Conservation (phyloP, 371 early-diverging fungal species). For the Syncephalastrum racemosum region DNA sequence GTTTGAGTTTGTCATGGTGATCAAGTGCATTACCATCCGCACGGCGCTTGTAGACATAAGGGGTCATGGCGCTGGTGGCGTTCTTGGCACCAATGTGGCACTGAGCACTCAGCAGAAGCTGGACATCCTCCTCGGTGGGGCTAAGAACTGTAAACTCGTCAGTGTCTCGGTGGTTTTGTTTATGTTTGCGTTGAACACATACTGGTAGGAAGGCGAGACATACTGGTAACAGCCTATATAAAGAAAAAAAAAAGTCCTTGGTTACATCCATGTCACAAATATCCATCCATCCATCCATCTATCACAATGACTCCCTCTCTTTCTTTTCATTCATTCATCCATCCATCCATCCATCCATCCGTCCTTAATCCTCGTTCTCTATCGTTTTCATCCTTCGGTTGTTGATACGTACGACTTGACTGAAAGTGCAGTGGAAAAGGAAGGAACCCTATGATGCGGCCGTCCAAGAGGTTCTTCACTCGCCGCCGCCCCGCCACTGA, state of each 20-base stretch:
- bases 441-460: too few species aligned
- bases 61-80: conserved; percentile 83
- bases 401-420: too few species aligned
- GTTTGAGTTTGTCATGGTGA: too few species aligned
- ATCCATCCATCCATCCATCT: too few species aligned
- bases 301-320: too few species aligned
- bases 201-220: conserved; percentile 27
- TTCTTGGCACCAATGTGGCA: conserved; percentile 93
- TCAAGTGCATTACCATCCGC: conserved; percentile 68
- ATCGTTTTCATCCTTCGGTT: too few species aligned
- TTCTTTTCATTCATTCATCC: too few species aligned
- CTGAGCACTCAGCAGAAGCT: conserved; percentile 92
- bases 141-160: conserved; percentile 42
- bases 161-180: conserved; percentile 2
- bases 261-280: too few species aligned
- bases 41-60: conserved; percentile 94
- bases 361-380: too few species aligned
- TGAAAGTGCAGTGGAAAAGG: too few species aligned
- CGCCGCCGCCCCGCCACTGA: neutral
- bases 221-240: conserved; percentile 4
- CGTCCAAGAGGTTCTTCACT: conserved; percentile 8
- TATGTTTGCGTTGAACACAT: conserved; percentile 4
- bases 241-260: too few species aligned
- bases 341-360: too few species aligned
- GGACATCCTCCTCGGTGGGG: conserved; percentile 88